Evolutionary conservation across 805 yeast species (phyloP).

Genomic region (Metschnikowia kunwiensis): DNA sequence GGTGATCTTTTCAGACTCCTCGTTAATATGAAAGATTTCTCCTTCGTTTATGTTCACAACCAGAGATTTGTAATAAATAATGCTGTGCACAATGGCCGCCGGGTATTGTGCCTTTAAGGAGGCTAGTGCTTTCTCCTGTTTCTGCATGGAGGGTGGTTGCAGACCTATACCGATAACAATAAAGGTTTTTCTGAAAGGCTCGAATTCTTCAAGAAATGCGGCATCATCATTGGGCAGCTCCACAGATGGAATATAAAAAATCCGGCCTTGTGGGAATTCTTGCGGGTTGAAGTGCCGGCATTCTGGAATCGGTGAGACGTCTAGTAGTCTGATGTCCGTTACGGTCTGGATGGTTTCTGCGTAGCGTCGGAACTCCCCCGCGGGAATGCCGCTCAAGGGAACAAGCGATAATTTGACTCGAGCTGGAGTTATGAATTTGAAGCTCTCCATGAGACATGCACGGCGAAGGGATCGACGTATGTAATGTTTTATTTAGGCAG

Average conservation of each 20-base stretch:
- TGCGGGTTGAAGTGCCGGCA: conserved; percentile 70
- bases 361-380: conserved; percentile 42
- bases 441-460: conserved; percentile 21
- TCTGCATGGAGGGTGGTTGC: conserved; percentile 19
- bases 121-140: conserved; percentile 3
- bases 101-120: conserved; percentile 47
- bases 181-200: conserved; percentile 80
- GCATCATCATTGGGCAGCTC: conserved; percentile 52
- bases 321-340: conserved; percentile 68
- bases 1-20: conserved; percentile 24
- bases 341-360: conserved; percentile 44
- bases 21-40: conserved; percentile 24
- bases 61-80: conserved; percentile 54
- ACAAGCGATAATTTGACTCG: conserved; percentile 63
- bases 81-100: conserved; percentile 51
- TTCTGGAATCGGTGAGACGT: conserved; percentile 59
- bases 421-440: conserved; percentile 60
- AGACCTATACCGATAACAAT: conserved; percentile 49
- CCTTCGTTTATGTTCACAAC: not conserved
- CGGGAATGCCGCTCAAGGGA: conserved; percentile 55
- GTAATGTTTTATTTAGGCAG: too few species aligned
- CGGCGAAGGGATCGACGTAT: too few species aligned
- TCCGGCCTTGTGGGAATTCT: conserved; percentile 74
- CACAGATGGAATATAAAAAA: conserved; percentile 55
- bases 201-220: conserved; percentile 77